phyloP scores from a whole-genome alignment of 352 stramenopile species.

The Pythium oligandrum region DNA sequence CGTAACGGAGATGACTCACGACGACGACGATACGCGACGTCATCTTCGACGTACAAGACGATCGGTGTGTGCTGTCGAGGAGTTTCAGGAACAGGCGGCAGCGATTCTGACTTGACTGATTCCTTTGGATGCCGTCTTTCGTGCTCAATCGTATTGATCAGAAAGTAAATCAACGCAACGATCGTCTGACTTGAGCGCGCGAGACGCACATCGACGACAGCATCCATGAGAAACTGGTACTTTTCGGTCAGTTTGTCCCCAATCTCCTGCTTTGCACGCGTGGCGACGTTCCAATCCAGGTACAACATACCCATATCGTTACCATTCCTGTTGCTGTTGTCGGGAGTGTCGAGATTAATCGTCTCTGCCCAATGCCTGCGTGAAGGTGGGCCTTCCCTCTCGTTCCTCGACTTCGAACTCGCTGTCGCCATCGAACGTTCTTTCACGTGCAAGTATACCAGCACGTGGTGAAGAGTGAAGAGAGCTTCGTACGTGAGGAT shows the following conservation, averaged over 20 bases:
- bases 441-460: slow-evolving; percentile 39
- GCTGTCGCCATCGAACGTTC: slow-evolving; percentile 6
- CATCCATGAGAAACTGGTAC: slow-evolving; percentile 65
- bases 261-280: slow-evolving; percentile 19
- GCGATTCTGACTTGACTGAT: background rate
- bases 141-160: slow-evolving; percentile 33
- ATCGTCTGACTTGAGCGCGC: slow-evolving; percentile 49
- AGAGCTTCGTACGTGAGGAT: slow-evolving; percentile 64
- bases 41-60: background rate
- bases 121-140: slow-evolving; percentile 6
- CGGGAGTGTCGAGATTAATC: slow-evolving; percentile 3
- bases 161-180: slow-evolving; percentile 54
- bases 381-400: slow-evolving; percentile 5
- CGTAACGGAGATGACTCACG: slow-evolving; percentile 13
- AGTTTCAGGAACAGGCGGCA: background rate
- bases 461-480: slow-evolving; percentile 54
- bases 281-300: slow-evolving; percentile 3
- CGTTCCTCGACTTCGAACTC: slow-evolving; percentile 4
- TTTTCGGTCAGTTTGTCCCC: slow-evolving; percentile 52
- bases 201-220: slow-evolving; percentile 56
- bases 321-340: slow-evolving; percentile 5
- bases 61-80: background rate
- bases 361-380: slow-evolving; percentile 12
- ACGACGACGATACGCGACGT: slow-evolving; percentile 3
- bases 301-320: slow-evolving; percentile 9